Conservation (phyloP, 306 rosid genomes). For the Vachellia collinsii region DNA sequence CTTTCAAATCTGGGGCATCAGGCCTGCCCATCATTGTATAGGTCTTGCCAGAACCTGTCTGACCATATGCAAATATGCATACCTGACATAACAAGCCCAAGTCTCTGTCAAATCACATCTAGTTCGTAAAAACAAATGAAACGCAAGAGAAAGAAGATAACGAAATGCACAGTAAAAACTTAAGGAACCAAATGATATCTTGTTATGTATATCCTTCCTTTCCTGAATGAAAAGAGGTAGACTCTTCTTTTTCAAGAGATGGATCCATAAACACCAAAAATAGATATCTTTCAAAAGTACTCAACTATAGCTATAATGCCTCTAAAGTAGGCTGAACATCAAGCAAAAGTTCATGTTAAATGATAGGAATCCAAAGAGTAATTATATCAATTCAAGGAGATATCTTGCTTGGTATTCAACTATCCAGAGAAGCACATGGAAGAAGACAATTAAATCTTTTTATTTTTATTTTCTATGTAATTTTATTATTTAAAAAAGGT, state of each 20-base stretch:
- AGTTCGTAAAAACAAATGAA: neutral
- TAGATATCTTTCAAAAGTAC: neutral
- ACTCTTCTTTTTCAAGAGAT: neutral
- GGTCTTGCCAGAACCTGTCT: conserved; percentile 93
- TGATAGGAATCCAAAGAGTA: too few relatives aligned
- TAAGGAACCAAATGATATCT: neutral
- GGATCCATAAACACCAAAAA: conserved; percentile 7
- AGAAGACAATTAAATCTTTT: too few relatives aligned
- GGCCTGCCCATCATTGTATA: conserved; percentile 97
- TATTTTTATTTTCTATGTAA: too few relatives aligned
- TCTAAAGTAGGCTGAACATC: conserved; percentile 1
- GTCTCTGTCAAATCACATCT: conserved; percentile 18
- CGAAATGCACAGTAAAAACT: neutral
- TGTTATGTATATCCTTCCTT: neutral
- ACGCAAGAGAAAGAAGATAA: conserved; percentile 4
- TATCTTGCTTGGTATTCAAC: too few relatives aligned
- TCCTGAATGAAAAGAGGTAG: neutral
- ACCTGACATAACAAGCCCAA: conserved; percentile 61
- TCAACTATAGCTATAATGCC: conserved; percentile 1
- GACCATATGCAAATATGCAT: conserved; percentile 98
- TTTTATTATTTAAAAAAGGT: too few relatives aligned
- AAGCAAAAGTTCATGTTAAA: neutral
- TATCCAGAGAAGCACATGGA: too few relatives aligned
- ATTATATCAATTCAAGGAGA: too few relatives aligned
- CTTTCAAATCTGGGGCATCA: conserved; percentile 74